phyloP scores from a whole-genome alignment of 305 asterid genomes.

The Rubia tinctorum region DNA sequence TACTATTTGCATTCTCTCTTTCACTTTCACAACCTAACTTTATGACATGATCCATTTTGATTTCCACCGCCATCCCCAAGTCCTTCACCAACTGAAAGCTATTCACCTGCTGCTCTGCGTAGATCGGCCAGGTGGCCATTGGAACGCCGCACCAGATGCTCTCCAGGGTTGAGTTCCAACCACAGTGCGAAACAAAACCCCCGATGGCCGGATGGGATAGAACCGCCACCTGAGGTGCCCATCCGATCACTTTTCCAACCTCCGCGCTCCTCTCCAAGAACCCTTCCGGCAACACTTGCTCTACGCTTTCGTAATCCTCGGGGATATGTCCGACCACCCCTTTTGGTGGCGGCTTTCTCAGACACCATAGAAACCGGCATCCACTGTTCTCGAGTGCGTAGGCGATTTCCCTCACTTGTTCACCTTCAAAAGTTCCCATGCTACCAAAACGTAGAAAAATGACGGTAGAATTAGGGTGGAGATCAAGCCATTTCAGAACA shows the following conservation, averaged over 20 bases:
- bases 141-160: slow-evolving; percentile 7
- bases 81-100: neutral
- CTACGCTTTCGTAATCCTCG: neutral
- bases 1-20: neutral
- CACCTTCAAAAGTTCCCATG: neutral
- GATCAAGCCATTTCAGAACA: neutral
- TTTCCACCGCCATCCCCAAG: neutral
- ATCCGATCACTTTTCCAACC: neutral
- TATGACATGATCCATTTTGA: neutral
- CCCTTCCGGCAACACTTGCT: neutral
- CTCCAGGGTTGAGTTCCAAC: slow-evolving; percentile 4
- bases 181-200: slow-evolving; percentile 7
- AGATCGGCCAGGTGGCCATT: neutral
- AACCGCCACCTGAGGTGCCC: neutral
- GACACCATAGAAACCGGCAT: neutral
- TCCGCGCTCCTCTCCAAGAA: neutral
- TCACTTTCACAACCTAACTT: neutral
- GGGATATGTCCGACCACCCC: neutral
- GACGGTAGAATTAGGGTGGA: neutral
- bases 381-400: neutral
- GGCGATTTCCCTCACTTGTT: neutral
- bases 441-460: neutral
- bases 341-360: neutral
- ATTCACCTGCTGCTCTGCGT: neutral
- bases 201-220: neutral